phyloP scores from a whole-genome alignment of 2,329 filamentous ascomycete genomes.

The Gaeumannomyces sp. region DNA sequence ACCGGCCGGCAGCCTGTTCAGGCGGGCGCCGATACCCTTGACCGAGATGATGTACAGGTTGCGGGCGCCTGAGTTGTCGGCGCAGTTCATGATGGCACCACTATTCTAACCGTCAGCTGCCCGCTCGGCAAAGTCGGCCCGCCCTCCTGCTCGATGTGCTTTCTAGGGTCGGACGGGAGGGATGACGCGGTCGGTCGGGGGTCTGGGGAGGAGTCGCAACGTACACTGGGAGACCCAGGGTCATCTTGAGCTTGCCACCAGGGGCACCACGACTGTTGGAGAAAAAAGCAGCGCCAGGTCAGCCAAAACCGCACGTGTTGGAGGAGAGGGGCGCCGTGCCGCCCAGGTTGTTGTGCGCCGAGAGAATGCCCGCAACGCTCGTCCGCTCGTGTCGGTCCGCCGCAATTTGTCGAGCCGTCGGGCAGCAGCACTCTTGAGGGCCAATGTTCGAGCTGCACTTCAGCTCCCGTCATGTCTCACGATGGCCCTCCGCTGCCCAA shows the following conservation, averaged over 20 bases:
- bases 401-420: not conserved
- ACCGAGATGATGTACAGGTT: conserved; percentile 99
- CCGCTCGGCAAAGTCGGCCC: too few species aligned
- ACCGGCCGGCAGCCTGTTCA: conserved; percentile 94
- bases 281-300: conserved; percentile 20
- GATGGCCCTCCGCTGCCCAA: not conserved
- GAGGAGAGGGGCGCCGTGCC: not conserved
- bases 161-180: not conserved
- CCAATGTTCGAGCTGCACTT: not conserved
- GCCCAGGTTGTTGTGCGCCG: not conserved
- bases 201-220: conserved; percentile 33
- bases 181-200: not conserved
- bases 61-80: conserved; percentile 96
- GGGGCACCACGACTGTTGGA: conserved; percentile 71
- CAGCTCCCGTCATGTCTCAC: not conserved
- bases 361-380: not conserved
- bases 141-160: not conserved
- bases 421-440: not conserved
- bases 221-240: conserved; percentile 99
- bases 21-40: conserved; percentile 94
- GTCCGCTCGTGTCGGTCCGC: not conserved
- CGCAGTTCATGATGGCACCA: conserved; percentile 99
- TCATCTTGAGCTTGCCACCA: conserved; percentile 99
- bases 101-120: conserved; percentile 36
- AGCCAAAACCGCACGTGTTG: conserved; percentile 18